Base-by-base conservation (phyloP, 441 rosid genomes). In the Croton setiger region DNA sequence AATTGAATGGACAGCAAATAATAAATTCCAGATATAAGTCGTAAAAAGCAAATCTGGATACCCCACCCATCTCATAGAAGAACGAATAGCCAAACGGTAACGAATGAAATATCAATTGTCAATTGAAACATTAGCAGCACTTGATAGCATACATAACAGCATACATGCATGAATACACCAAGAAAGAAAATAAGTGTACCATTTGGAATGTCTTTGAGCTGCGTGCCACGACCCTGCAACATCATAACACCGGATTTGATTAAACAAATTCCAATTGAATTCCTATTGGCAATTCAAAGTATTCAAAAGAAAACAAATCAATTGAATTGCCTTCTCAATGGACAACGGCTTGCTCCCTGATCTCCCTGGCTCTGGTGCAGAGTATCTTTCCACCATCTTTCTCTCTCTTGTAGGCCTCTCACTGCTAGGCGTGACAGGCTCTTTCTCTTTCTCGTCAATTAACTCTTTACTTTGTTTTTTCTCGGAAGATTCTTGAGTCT, bases 361-460 rank as follows among this genome's bases (percentile, higher is more conserved):
- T 72, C 88, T 67, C 60, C 89, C 79, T 36, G 76, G 73, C 58
- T 88, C 79, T 8, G 97, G 80, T 13, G 75, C 76, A 5, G 97
- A 88, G 83, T 86, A 94, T 68, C 99, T 89, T 74, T 94, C 98
- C 18, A 94, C 99, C 33, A 80, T 62, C 83, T 86, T 94, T 78
- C 96, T 83, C 88, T 94, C 98, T 72, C 99, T 88, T 5, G 90
- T 78, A 5, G 99, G 99, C 75, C 98, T 81, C 18, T 90, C 91
- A 63, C 85, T 90, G 59, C 75, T 49, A 6, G 95, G 90, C 44
- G 95, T 88, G 57, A 81, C 86, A 1, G 84, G 74, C 60, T 73
- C 85, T 18, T 60, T 76, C 68, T 36, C 61, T n/a, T 67, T 73
- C 61, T 71, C 51, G 64, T 74, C 80, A 14, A 41, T 60, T 17